phyloP scores from a whole-genome alignment of 495 filamentous ascomycete species.

The Neurospora sp. region DNA sequence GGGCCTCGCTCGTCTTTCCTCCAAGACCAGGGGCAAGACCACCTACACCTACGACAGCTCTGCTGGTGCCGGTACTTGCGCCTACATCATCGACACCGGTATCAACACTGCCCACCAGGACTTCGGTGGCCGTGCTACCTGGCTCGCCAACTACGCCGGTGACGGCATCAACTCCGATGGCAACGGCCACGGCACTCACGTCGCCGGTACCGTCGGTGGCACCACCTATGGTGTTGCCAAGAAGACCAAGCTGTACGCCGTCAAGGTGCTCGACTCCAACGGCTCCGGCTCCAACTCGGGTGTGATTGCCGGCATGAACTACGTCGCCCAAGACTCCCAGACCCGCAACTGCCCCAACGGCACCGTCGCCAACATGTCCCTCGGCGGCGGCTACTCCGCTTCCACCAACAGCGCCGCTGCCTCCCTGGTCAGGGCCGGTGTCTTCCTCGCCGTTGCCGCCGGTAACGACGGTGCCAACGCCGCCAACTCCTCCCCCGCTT shows the following conservation, averaged over 20 bases:
- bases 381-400: conserved; percentile 43
- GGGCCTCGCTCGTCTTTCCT: conserved; percentile 51
- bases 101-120: conserved; percentile 41
- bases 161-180: conserved; percentile 36
- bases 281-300: conserved; percentile 39
- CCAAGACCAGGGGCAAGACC: conserved; percentile 34
- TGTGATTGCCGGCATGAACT: conserved; percentile 42
- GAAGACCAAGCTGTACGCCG: conserved; percentile 34
- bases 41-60: conserved; percentile 50
- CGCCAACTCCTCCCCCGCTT: conserved; percentile 43
- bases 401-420: conserved; percentile 44
- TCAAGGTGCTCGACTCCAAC: conserved; percentile 40
- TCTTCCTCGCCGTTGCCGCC: conserved; percentile 47
- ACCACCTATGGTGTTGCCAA: conserved; percentile 40
- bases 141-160: conserved; percentile 31
- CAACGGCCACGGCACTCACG: conserved; percentile 43
- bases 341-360: conserved; percentile 33
- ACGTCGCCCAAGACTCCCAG: conserved; percentile 25
- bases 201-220: conserved; percentile 40
- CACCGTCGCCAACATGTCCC: conserved; percentile 44
- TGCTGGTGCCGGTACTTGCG: conserved; percentile 46
- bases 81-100: conserved; percentile 53
- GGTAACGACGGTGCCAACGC: conserved; percentile 43
- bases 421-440: conserved; percentile 36
- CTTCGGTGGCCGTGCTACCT: conserved; percentile 28